Evolutionary conservation across 345 rosid genomes (phyloP).

Genomic region (Lepidium aucheri): DNA sequence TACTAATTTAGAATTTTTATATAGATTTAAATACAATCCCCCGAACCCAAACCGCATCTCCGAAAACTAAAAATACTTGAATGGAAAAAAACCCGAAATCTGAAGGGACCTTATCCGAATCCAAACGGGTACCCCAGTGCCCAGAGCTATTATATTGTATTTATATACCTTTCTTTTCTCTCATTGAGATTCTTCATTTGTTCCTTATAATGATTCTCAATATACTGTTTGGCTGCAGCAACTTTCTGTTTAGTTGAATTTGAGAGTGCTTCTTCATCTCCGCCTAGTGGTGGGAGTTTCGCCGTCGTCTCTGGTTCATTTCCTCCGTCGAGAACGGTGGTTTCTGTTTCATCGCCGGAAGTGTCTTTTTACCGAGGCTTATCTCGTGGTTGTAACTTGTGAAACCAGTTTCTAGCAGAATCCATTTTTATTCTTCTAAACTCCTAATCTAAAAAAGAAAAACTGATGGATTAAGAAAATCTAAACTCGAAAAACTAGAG

Average conservation of each 20-base stretch:
- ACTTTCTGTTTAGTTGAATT: conserved; percentile 55
- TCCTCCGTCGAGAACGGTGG: conserved; percentile 14
- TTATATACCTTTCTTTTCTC: conserved; percentile 68
- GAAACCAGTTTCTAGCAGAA: conserved; percentile 68
- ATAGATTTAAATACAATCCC: no score
- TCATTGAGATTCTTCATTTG: conserved; percentile 73
- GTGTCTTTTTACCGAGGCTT: conserved; percentile 36
- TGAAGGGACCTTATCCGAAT: no score
- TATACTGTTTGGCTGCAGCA: conserved; percentile 69
- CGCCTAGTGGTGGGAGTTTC: conserved; percentile 3
- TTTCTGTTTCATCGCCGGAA: conserved; percentile 11
- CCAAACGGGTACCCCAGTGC: no score
- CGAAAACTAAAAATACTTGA: no score
- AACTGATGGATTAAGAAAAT: background rate
- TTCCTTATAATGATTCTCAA: conserved; percentile 70
- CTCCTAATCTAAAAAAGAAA: background rate
- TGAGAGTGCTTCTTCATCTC: conserved; percentile 40
- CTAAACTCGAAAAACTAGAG: background rate
- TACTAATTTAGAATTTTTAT: no score
- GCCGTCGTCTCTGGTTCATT: conserved; percentile 1
- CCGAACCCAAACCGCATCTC: no score
- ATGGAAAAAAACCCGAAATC: no score
- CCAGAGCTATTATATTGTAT: no score
- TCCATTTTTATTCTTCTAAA: conserved; percentile 32
- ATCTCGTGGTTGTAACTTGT: conserved; percentile 57